These are phyloP conservation scores for Hexamita inflata DNA, from an alignment of 208 protist species.

Conservation along the genomic window DNA sequence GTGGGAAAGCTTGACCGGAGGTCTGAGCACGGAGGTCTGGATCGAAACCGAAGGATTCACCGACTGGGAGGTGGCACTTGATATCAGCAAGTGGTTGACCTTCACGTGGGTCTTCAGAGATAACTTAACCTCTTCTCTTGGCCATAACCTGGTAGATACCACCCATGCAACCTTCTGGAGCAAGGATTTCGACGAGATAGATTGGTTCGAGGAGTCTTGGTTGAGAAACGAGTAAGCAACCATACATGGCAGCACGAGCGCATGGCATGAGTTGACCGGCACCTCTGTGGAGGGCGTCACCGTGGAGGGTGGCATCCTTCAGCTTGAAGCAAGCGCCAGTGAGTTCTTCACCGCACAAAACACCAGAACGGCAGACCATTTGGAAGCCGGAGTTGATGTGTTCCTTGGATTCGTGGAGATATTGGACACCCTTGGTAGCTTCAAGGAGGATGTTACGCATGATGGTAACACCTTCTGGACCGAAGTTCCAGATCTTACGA, in stretches of 20 bases:
- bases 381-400: slow-evolving; percentile 77
- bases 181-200: slow-evolving; percentile 87
- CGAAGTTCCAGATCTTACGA: slow-evolving; percentile 92
- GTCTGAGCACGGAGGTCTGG: slow-evolving; percentile 78
- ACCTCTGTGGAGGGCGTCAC: slow-evolving; percentile 93
- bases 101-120: slow-evolving; percentile 73
- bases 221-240: slow-evolving; percentile 65
- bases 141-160: slow-evolving; percentile 83
- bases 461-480: slow-evolving; percentile 62
- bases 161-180: slow-evolving; percentile 72
- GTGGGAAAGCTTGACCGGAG: slow-evolving; percentile 83
- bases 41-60: slow-evolving; percentile 93
- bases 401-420: slow-evolving; percentile 94
- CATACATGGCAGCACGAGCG: slow-evolving; percentile 75
- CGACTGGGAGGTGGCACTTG: slow-evolving; percentile 88
- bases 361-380: slow-evolving; percentile 74
- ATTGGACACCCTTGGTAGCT: slow-evolving; percentile 85
- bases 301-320: slow-evolving; percentile 84
- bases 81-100: slow-evolving; percentile 85
- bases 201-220: slow-evolving; percentile 86
- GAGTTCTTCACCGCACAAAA: slow-evolving; percentile 73
- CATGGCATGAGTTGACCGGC: slow-evolving; percentile 88
- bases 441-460: slow-evolving; percentile 90
- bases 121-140: slow-evolving; percentile 77
- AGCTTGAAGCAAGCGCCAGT: slow-evolving; percentile 83